Evolutionary conservation across 169 alveolate genomes (phyloP).

Genomic region (Cryptosporidium felis): DNA sequence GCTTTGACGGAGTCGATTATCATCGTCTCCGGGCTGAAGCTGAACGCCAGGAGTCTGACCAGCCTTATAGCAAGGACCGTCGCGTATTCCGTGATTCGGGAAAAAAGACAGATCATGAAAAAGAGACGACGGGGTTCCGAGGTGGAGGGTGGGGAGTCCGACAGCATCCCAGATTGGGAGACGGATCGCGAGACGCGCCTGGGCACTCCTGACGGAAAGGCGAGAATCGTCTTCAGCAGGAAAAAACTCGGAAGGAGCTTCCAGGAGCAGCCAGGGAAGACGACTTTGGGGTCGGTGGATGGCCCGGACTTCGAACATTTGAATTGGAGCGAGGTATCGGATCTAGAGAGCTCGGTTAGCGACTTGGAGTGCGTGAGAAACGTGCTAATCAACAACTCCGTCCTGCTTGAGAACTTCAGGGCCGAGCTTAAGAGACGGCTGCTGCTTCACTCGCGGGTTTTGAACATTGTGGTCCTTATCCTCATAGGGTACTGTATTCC

Average conservation of each 20-base stretch:
- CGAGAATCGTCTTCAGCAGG: no score
- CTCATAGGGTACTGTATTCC: conserved; percentile 52
- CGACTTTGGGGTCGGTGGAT: neutral
- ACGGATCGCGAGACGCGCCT: neutral
- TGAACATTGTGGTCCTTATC: conserved; percentile 15
- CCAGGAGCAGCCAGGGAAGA: neutral
- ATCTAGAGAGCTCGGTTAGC: conserved; percentile 36
- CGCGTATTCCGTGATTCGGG: conserved; percentile 55
- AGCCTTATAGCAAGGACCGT: conserved; percentile 54
- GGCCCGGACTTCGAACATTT: neutral
- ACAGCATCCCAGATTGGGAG: neutral
- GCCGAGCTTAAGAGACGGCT: conserved; percentile 13
- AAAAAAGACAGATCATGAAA: conserved; percentile 53
- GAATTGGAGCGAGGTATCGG: conserved; percentile 40
- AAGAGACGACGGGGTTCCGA: neutral
- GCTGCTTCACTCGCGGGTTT: conserved; percentile 11
- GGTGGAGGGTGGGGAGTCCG: neutral
- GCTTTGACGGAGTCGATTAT: conserved; percentile 41
- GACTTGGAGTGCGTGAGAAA: conserved; percentile 66
- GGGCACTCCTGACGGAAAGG: no score
- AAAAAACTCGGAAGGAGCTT: neutral
- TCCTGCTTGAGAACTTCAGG: conserved; percentile 39
- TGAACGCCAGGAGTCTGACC: conserved; percentile 21
- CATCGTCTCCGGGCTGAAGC: conserved; percentile 32
- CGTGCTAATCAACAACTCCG: conserved; percentile 12